phyloP scores from a whole-genome alignment of 176 grass and related monocot genomes.

The Zea mays region Zm-B73-REFERENCE-NAM-5.0 NC_050098.1:35672001-35672500 shows the following conservation, averaged over 20 bases:
- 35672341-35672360: slow-evolving; percentile 79
- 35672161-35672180: slow-evolving; percentile 97
- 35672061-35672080: slow-evolving; percentile 80
- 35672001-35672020: slow-evolving; percentile 90
- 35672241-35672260: slow-evolving; percentile 56
- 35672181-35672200: slow-evolving; percentile 84
- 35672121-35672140: slow-evolving; percentile 91
- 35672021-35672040: slow-evolving; percentile 61
- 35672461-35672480: slow-evolving; percentile 37
- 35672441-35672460: slow-evolving; percentile 47
- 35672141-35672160: slow-evolving; percentile 81
- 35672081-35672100: slow-evolving; percentile 89
- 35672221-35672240: slow-evolving; percentile 82
- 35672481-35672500: slow-evolving; percentile 52
- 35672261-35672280: slow-evolving; percentile 79
- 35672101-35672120: slow-evolving; percentile 74
- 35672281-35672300: slow-evolving; percentile 81
- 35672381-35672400: slow-evolving; percentile 72
- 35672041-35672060: slow-evolving; percentile 74
- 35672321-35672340: slow-evolving; percentile 72
- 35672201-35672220: slow-evolving; percentile 81
- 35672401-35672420: slow-evolving; percentile 65
- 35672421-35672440: slow-evolving; percentile 69
- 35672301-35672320: slow-evolving; percentile 71
- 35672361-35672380: slow-evolving; percentile 60